Base-by-base conservation (phyloP, 2,329 filamentous ascomycete species). In the Alternaria sp. region DNA sequence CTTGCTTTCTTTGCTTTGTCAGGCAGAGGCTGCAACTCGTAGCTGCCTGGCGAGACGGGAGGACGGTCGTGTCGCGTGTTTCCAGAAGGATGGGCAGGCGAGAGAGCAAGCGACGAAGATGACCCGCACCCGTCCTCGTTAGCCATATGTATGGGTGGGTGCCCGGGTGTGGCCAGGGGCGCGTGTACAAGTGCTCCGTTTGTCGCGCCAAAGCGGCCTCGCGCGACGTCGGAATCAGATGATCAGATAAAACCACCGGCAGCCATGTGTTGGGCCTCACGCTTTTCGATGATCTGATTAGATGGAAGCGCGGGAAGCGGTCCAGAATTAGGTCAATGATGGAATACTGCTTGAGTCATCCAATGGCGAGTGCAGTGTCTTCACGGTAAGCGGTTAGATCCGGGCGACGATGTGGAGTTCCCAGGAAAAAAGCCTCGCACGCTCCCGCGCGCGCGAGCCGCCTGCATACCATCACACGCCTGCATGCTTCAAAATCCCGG, bases 1-100 rank as follows among this genome's bases (percentile, higher is more conserved):
- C 58, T 73, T 73, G 73, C 66, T 71, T 73, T 73, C 71, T 63
- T 72, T 73, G 72, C 65, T 71, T 73, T 73, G 70, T 62, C 63
- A 59, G 69, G 64, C 63, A 73, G 64, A 36, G 60, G 64, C 60
- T 76, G 70, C 58, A 78, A 73, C 55, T 79, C 77, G 75, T 73
- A 76, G 67, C 63, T 73, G 71, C 63, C 71, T 69, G 67, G 50
- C 40, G 69, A 62, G 50, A 65, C 58, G 59, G 68, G 59, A 65
- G 57, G 50, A 51, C 61, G 63, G 30, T 66, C 61, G 64, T 66
- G 59, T 59, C 66, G 68, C 62, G 73, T 71, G 68, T 64, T 65
- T 69, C 70, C 53, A 46, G 57, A 62, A 65, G 62, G 67, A 59
- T 63, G 51, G 67, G 60, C 65, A 62, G 62, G 61, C 62, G 72